Evolutionary conservation across 805 yeast species (phyloP), one percentile per base, ranked within the genome.

Genomic region (Blastobotrys parvus): DNA sequence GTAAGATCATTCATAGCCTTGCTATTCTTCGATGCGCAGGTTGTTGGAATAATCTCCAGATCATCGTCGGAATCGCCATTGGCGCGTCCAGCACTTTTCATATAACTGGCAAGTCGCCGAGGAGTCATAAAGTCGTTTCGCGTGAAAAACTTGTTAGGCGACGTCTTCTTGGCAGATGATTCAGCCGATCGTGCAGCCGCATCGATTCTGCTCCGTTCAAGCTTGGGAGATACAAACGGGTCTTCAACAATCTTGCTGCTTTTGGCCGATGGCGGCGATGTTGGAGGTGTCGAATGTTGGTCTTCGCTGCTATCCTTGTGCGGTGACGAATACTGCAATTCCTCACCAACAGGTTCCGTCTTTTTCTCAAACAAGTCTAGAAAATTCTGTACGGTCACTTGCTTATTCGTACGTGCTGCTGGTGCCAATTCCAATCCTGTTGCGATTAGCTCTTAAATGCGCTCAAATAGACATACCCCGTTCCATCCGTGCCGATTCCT

Each of bases 361-460:
- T n/a, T 32, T 27, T 36, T 29, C 11, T 41, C 45, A 39, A 48
- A 51, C 10, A 44, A 36, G 7, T 43, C 39, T 20, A 53, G 29
- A 32, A 50, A 50, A 23, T 35, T 35, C 3, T 43, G 46, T 4
- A 50, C 47, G 19, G 48, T 45, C 19, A 38, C 39, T 6, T 22
- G 35, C 36, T 46, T 42, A 32, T 44, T 42, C 13, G 53, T 51
- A 33, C 47, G 47, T 2, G 41, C 35, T 31, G 47, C 51, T 2
- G 57, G 57, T 3, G 52, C 56, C n/a, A 55, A 45, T 18, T 52
- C 48, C 10, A 52, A 41, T 7, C 45, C 42, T 30, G 52, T 11
- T 6, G 17, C 6, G 7, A 15, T 31, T 31, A 31, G 34, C 17
- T 11, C 6, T 15, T 15, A 7, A 10, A 35, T 6, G 6, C 13